Evolutionary conservation across 208 protist genomes (phyloP), one percentile per base, ranked within the genome.

Genomic region (Trypanosoma brucei): DNA sequence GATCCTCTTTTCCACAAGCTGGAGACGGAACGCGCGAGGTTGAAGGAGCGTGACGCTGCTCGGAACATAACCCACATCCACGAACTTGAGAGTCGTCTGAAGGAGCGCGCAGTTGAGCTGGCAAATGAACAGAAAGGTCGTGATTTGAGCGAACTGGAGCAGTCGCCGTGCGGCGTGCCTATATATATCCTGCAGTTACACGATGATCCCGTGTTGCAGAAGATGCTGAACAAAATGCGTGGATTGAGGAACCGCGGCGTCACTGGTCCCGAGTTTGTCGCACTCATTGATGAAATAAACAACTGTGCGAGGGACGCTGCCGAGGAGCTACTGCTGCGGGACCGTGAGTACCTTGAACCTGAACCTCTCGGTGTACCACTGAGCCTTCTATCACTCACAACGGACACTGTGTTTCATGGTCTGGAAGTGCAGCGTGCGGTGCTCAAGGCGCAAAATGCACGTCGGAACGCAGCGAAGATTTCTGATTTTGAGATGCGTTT

Each of bases 11-110:
- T 91, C 74, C 83, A 78, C 55, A 63, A 64, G 30, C 46, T 91
- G 63, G 88, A 94, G 76, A 62, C 70, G 30, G 74, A 92, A 70
- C 82, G 88, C 2, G 78, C 81, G 38, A 81, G 68, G 49, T 72
- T 90, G 8, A 90, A 91, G 74, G 72, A 69, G 2, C 58, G 59
- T 9, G 86, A 89, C 59, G 68, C 78, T 22, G 39, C 71, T n/a
- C 69, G 65, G 39, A 92, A 82, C 62, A 54, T 71, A 9, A 75
- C 68, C 50, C 78, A 79, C 68, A 79, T 94, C 40, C 46, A 75
- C 54, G 83, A 83, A 13, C 56, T 91, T 3, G 83, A 91, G 77
- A 62, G 74, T 44, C 72, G 79, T 46, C 72, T 93, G 30, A 89
- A 86, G 71, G 72, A 58, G 4, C 82, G 87, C 22, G 87, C 78